Percentiles rank a stretch among this genome's conserved stretches.
Conservation (phyloP, 2,329 filamentous ascomycete genomes). For the Cladophialophora chaetospira region DNA sequence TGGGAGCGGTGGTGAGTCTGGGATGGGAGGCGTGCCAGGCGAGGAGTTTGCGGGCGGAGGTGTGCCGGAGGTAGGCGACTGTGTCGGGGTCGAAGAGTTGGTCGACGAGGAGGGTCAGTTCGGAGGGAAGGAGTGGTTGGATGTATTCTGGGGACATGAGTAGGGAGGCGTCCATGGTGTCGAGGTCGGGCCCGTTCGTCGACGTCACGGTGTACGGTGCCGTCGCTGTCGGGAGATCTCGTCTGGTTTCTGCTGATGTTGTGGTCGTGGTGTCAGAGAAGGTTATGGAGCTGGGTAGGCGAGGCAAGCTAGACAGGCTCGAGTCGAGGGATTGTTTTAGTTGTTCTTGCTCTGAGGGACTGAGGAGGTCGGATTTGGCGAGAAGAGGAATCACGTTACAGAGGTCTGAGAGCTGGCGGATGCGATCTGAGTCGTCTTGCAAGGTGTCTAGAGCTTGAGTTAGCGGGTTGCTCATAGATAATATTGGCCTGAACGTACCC, state of each 20-base stretch:
- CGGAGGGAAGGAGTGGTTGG: constrained; percentile 74
- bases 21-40: constrained; percentile 60
- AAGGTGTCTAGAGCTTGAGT: constrained; percentile 62
- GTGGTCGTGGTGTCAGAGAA: neutral
- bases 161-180: constrained; percentile 88
- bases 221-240: constrained; percentile 10
- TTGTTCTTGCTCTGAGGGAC: constrained; percentile 56
- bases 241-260: neutral
- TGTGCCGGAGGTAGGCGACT: constrained; percentile 77
- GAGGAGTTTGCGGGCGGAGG: constrained; percentile 78
- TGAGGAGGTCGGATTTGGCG: constrained; percentile 72
- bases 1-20: constrained; percentile 35
- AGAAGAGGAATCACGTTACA: constrained; percentile 87
- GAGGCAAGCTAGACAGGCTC: constrained; percentile 19
- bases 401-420: constrained; percentile 67
- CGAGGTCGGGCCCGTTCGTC: constrained; percentile 67
- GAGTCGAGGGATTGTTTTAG: constrained; percentile 61
- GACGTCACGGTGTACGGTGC: constrained; percentile 77
- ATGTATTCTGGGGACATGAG: constrained; percentile 92
- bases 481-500: constrained; percentile 52
- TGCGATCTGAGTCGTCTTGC: constrained; percentile 68
- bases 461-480: no score
- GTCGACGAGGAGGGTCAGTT: constrained; percentile 69
- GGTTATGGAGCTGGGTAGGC: constrained; percentile 21
- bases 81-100: constrained; percentile 77